Conservation (phyloP, 495 filamentous ascomycete species). For the Lichenothelia convexa region DNA sequence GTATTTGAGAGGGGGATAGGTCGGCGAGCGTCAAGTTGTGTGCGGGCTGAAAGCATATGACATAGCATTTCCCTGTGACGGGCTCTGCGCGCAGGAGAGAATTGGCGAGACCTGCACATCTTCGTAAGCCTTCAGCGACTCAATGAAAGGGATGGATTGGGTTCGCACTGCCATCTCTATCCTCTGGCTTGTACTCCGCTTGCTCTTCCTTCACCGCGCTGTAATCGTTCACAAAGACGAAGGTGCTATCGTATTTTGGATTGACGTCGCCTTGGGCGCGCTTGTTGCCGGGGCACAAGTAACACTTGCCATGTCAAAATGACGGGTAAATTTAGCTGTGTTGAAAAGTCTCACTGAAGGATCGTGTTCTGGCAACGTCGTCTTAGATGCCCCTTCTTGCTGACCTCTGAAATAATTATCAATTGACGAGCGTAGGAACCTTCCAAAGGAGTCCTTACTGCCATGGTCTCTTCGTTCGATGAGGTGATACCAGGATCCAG, state of each 20-base stretch:
- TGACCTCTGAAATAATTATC: slow-evolving; percentile 43
- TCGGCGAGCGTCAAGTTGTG: slow-evolving; percentile 90
- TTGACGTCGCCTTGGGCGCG: slow-evolving; percentile 82
- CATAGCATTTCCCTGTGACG: slow-evolving; percentile 93
- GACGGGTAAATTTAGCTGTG: no score
- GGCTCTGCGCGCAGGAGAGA: slow-evolving; percentile 67
- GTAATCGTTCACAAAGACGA: slow-evolving; percentile 95
- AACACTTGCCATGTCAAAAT: slow-evolving; percentile 35
- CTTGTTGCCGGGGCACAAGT: slow-evolving; percentile 87
- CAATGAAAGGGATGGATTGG: not conserved
- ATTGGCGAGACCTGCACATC: slow-evolving; percentile 41
- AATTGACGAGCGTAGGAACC: not conserved
- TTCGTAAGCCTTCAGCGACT: not conserved
- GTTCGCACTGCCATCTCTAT: slow-evolving; percentile 29
- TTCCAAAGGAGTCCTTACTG: slow-evolving; percentile 47
- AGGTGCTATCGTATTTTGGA: slow-evolving; percentile 70
- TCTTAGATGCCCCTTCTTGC: slow-evolving; percentile 67
- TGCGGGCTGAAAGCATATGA: slow-evolving; percentile 75
- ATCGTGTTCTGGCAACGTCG: slow-evolving; percentile 62
- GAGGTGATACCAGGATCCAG: slow-evolving; percentile 86
- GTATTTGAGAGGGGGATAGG: slow-evolving; percentile 46
- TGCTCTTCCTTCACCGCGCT: slow-evolving; percentile 93
- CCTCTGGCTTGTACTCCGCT: slow-evolving; percentile 40
- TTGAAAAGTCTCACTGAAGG: slow-evolving; percentile 36
- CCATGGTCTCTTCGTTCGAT: slow-evolving; percentile 93